These are phyloP conservation scores for Evansstolkia leycettana DNA, from an alignment of 495 filamentous ascomycete genomes.

Conservation along the genomic window DNA sequence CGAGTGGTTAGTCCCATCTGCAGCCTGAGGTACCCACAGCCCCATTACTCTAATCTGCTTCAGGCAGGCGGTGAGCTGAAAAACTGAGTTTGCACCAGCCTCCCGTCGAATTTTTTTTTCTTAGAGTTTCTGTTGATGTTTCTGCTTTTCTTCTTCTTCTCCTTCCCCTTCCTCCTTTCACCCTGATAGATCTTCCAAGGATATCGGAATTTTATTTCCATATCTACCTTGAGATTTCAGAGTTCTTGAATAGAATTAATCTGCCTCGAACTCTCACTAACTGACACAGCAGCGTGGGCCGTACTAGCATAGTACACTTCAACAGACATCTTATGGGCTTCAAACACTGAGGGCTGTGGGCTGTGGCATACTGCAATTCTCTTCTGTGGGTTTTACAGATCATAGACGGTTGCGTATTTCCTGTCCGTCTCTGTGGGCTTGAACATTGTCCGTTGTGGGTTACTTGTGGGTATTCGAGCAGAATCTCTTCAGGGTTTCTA, in stretches of 20 bases:
- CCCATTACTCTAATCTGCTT: constrained; percentile 2
- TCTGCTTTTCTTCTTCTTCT: constrained; percentile 16
- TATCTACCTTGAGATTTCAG: background rate
- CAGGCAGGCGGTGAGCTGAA: constrained; percentile 17
- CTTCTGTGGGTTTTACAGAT: constrained; percentile 35
- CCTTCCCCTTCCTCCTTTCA: constrained; percentile 9
- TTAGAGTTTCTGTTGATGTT: constrained; percentile 15
- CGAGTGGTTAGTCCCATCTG: too few relatives aligned
- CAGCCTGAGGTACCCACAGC: constrained; percentile 7
- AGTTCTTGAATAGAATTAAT: constrained; percentile 1
- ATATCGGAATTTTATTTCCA: constrained; percentile 1
- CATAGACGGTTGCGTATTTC: constrained; percentile 31
- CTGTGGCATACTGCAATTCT: constrained; percentile 29
- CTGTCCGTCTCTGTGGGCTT: constrained; percentile 37
- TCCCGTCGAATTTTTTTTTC: constrained; percentile 13
- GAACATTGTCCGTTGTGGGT: constrained; percentile 35
- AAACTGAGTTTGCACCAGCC: constrained; percentile 17
- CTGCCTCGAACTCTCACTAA: constrained; percentile 9
- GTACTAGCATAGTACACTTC: constrained; percentile 31
- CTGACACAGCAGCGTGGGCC: constrained; percentile 27
- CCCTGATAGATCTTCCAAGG: background rate
- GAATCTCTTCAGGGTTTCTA: constrained; percentile 9
- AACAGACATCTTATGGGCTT: constrained; percentile 37
- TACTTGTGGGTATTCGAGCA: constrained; percentile 28
- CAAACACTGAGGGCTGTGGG: constrained; percentile 38